Conservation (phyloP, 2,329 filamentous ascomycete genomes). For the Venturia aucupariae region DNA sequence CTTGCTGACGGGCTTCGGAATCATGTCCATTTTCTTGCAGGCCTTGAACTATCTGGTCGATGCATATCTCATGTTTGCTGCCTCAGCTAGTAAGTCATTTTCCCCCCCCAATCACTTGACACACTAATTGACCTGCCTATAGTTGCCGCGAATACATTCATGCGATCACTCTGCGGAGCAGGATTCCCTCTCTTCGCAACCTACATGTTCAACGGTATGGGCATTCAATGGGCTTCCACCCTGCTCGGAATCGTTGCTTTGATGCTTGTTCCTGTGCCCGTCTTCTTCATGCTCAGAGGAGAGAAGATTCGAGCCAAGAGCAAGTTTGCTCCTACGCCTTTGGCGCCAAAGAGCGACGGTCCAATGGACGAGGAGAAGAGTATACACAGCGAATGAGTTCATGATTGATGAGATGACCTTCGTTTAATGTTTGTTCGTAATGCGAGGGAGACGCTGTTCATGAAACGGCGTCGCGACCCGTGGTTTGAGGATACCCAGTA, state of each 20-base stretch:
- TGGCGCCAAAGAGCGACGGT: not conserved
- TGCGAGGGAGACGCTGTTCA: not conserved
- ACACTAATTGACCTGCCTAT: not conserved
- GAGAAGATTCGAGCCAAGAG: conserved; percentile 34
- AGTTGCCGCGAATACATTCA: conserved; percentile 46
- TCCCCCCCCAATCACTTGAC: not conserved
- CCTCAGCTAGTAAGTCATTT: conserved; percentile 32
- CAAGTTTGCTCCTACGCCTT: conserved; percentile 30
- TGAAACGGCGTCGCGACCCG: not conserved
- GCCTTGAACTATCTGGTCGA: conserved; percentile 52
- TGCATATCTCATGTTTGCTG: conserved; percentile 47
- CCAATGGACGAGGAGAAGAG: conserved; percentile 9
- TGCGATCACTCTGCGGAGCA: conserved; percentile 41
- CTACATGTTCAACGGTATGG: conserved; percentile 47
- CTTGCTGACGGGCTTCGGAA: conserved; percentile 47
- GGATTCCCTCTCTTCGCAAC: conserved; percentile 46
- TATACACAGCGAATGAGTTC: not conserved
- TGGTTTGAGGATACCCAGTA: not conserved
- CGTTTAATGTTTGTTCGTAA: conserved; percentile 3
- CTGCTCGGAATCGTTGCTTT: conserved; percentile 36
- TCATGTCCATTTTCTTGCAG: conserved; percentile 49
- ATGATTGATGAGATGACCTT: not conserved
- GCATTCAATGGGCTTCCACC: conserved; percentile 39
- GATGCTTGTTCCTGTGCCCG: conserved; percentile 34
- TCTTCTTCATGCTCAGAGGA: conserved; percentile 36